Evolutionary conservation across 371 early-diverging fungal species (phyloP), one percentile per base, ranked within the genome.

Genomic region (Aphelidium insulamus): DNA sequence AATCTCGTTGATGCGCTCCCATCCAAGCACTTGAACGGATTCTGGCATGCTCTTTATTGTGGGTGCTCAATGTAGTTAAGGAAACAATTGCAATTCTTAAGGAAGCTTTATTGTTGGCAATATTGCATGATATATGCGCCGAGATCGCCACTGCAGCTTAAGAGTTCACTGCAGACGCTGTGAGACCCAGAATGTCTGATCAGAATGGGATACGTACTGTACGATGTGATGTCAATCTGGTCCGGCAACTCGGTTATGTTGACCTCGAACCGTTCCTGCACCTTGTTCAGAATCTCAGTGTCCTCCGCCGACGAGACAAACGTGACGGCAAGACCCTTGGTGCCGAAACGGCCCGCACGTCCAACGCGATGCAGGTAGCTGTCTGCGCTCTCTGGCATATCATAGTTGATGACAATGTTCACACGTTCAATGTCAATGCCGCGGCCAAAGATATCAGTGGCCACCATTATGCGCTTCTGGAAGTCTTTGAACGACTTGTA

Each of bases 331-430:
- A 91, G 60, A 55, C 97, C 98, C 67, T 90, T 85, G 49, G 97
- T 95, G 55, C 95, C 99, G 56, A 99, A 99, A 67, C 99, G 81
- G 40, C 98, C 99, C 32, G 97, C 95, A 71, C 98, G 84, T 34
- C 98, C 99, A 25, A 99, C 83, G 33, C 97, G 64, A 49, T 98
- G 98, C 26, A 98, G 66, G 52, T 98, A 98, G 19, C 84, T 62
- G 48, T 95, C 94, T 11, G 90, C 80, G 22, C 62, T 44, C 37
- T 80, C 87, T 11, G 97, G 88, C 66, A 98, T 87, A 50, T 98
- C 98, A 35, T 97, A 98, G 67, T 98, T 98, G 71, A 98, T 74
- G 37, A 98, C 98, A 51, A 95, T 78, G 53, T 95, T 97, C 39
- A 98, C 88, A 44, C 97, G 82, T 50, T 92, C 90, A 30, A 97